phyloP scores from a whole-genome alignment of 331 rosid species.

The Quercus tomentella region DNA sequence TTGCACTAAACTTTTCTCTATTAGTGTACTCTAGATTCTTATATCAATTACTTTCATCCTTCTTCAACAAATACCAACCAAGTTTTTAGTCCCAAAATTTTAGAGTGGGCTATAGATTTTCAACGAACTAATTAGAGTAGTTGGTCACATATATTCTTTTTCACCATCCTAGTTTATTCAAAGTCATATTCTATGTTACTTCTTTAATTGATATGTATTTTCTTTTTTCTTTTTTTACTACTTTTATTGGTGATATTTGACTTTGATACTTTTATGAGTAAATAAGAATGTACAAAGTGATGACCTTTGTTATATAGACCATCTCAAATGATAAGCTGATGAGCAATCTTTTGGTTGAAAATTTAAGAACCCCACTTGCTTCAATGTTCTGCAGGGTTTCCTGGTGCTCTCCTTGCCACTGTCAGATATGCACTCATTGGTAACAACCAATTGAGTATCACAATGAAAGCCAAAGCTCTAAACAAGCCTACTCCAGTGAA shows the following conservation, averaged over 20 bases:
- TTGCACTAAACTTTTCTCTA: neutral
- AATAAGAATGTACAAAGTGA: neutral
- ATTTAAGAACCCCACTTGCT: neutral
- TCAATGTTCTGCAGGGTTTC: conserved; percentile 53
- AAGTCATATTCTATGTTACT: no score
- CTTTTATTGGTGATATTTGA: no score
- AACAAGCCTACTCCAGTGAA: conserved; percentile 85
- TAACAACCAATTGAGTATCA: conserved; percentile 37
- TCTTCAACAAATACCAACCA: no score
- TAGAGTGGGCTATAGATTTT: no score
- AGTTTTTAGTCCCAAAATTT: no score
- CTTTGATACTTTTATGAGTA: neutral
- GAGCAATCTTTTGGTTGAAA: neutral
- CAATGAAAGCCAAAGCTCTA: conserved; percentile 68
- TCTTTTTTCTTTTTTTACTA: no score
- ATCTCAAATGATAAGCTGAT: neutral
- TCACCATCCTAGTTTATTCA: no score
- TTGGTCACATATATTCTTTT: no score
- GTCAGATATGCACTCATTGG: conserved; percentile 55
- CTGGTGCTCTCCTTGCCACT: conserved; percentile 58
- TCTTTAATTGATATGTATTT: no score
- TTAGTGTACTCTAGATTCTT: neutral
- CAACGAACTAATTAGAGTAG: no score
- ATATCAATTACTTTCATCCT: neutral
- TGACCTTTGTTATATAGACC: neutral